Percentiles rank a stretch among this genome's conserved stretches.
These are phyloP conservation scores for Phtheirospermum japonicum DNA, from an alignment of 257 asterid species.

Conservation along the genomic window DNA sequence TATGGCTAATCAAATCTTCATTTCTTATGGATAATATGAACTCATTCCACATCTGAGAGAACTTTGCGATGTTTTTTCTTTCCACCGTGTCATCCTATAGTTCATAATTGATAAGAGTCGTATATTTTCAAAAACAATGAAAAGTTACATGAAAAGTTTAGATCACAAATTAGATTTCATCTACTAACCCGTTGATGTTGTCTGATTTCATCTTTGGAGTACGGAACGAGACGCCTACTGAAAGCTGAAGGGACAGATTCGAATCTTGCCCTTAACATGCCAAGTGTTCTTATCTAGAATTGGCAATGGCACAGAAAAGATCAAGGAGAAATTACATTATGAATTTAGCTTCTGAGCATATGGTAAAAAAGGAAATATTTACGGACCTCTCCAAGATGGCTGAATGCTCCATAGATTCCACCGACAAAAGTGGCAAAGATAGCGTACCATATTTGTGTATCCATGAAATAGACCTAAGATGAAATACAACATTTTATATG, in stretches of 20 bases:
- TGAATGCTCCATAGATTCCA: constrained; percentile 96
- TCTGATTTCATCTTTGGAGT: constrained; percentile 52
- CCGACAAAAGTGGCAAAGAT: constrained; percentile 81
- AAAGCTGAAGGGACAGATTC: constrained; percentile 91
- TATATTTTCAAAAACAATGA: constrained; percentile 14
- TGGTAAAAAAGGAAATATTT: constrained; percentile 24
- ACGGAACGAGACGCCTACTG: constrained; percentile 79
- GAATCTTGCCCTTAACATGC: constrained; percentile 95
- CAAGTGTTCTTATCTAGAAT: constrained; percentile 90
- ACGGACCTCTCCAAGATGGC: constrained; percentile 97
- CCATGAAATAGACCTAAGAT: constrained; percentile 87
- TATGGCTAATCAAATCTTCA: constrained; percentile 88
- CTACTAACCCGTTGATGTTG: constrained; percentile 47
- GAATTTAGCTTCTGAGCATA: background rate
- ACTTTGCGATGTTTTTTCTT: constrained; percentile 77
- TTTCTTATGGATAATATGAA: constrained; percentile 85
- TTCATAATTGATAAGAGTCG: constrained; percentile 3
- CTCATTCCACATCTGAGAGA: constrained; percentile 99
- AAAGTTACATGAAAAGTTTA: constrained; percentile 6
- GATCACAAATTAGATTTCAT: constrained; percentile 15
- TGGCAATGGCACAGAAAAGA: constrained; percentile 24
- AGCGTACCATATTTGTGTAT: constrained; percentile 98
- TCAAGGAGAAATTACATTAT: constrained; percentile 7
- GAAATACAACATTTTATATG: constrained; percentile 28
- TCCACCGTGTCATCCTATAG: constrained; percentile 65